Percentiles rank a stretch among this genome's conserved stretches.
Evolutionary conservation across 2,329 filamentous ascomycete species (phyloP).

Genomic region (Stachybotrys chlorohalonatus): DNA sequence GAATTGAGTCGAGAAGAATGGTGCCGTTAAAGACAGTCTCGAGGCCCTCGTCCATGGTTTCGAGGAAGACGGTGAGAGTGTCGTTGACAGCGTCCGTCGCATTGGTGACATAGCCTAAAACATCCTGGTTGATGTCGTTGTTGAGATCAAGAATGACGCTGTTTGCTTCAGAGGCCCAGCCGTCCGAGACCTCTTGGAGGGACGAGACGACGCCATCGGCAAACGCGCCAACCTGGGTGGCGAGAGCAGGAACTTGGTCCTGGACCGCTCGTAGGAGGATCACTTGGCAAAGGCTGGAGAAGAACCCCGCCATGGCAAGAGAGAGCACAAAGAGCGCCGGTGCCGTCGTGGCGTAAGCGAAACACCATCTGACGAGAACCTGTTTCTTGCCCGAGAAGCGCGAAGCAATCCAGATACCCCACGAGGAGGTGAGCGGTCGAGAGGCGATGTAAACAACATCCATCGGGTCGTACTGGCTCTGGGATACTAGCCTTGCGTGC

Average conservation of each 20-base stretch:
- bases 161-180: conserved; percentile 74
- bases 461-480: conserved; percentile 65
- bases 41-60: conserved; percentile 65
- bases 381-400: conserved; percentile 58
- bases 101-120: conserved; percentile 81
- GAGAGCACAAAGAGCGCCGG: conserved; percentile 81
- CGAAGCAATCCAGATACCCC: conserved; percentile 62
- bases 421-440: conserved; percentile 63
- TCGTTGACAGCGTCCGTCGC: conserved; percentile 75
- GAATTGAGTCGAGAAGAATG: conserved; percentile 66
- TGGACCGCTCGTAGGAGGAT: conserved; percentile 66
- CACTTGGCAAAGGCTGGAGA: conserved; percentile 75
- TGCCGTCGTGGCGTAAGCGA: conserved; percentile 79
- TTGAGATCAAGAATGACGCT: conserved; percentile 62
- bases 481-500: conserved; percentile 56
- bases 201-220: conserved; percentile 67
- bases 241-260: conserved; percentile 66
- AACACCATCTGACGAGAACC: conserved; percentile 69
- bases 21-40: conserved; percentile 76
- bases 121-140: conserved; percentile 68
- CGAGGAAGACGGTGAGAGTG: conserved; percentile 75
- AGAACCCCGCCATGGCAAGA: conserved; percentile 71
- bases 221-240: conserved; percentile 67
- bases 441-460: conserved; percentile 85
- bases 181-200: conserved; percentile 61